A percentile compares a stretch with the other conserved stretches of the same genome.
Conservation (phyloP, 2,329 filamentous ascomycete species). For the Curvularia eragrostidis region DNA sequence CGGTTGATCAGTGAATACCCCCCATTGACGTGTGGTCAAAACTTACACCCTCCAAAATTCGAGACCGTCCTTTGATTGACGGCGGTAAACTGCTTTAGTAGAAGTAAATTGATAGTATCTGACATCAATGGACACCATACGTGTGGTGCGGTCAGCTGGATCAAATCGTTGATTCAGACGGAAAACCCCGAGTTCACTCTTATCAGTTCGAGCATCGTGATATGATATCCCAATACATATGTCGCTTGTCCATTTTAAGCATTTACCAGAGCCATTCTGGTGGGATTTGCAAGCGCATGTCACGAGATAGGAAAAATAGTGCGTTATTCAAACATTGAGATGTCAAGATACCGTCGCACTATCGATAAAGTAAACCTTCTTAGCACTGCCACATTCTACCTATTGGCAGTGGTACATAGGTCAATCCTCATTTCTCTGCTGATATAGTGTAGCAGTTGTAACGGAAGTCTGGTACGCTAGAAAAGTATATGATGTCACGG, state of each 20-base stretch:
- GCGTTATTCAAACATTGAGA: neutral
- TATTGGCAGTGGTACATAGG: neutral
- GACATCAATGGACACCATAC: slow-evolving; percentile 61
- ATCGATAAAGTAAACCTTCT: neutral
- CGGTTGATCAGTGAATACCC: neutral
- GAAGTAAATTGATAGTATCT: slow-evolving; percentile 62
- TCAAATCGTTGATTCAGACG: slow-evolving; percentile 58
- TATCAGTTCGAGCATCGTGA: slow-evolving; percentile 58
- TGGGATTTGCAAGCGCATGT: neutral
- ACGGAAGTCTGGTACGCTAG: neutral
- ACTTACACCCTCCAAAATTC: slow-evolving; percentile 54
- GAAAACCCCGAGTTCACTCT: slow-evolving; percentile 52
- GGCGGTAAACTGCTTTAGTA: slow-evolving; percentile 63
- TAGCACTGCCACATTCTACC: neutral
- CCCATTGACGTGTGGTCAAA: neutral
- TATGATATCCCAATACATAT: slow-evolving; percentile 61
- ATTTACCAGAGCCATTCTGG: neutral
- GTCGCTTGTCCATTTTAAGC: slow-evolving; percentile 54
- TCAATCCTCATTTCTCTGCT: neutral
- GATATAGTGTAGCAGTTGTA: neutral
- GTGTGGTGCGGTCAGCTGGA: slow-evolving; percentile 32
- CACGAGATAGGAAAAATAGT: neutral
- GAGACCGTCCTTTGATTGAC: slow-evolving; percentile 59
- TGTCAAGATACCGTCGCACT: neutral
- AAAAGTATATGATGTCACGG: slow-evolving; percentile 1